Percentiles rank a stretch among this genome's conserved stretches.
These are phyloP conservation scores for Oryza brachyantha DNA, from an alignment of 176 grass and related monocot genomes.

Conservation along the genomic window DNA sequence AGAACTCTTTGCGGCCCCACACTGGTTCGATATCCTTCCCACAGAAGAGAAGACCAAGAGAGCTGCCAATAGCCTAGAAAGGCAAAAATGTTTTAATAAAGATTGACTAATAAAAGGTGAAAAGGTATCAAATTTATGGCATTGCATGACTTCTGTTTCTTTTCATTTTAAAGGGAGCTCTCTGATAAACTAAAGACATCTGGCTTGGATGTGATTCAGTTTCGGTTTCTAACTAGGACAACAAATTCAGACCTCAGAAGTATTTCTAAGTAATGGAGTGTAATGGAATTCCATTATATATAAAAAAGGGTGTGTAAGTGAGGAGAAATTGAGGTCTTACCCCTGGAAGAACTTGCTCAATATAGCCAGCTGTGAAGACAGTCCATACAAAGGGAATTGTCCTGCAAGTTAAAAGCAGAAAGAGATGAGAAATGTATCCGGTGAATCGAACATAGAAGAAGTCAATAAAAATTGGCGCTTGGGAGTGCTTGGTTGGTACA, in stretches of 20 bases:
- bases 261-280: not conserved
- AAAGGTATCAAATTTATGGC: not conserved
- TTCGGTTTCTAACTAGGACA: not conserved
- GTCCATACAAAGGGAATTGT: conserved; percentile 98
- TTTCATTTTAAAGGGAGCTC: not conserved
- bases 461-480: not conserved
- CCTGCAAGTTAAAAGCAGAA: conserved; percentile 32
- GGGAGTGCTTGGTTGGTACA: not conserved
- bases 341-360: conserved; percentile 95
- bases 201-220: not conserved
- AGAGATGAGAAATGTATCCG: not conserved
- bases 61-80: conserved; percentile 84
- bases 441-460: not conserved
- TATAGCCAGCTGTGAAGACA: conserved; percentile 89
- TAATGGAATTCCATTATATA: not conserved
- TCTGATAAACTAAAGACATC: not conserved
- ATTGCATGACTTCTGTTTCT: not conserved
- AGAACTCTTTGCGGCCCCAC: conserved; percentile 96
- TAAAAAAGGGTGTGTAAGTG: not conserved
- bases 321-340: conserved; percentile 29
- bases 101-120: not conserved
- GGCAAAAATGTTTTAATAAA: not conserved
- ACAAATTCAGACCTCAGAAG: not conserved
- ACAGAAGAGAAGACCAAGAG: conserved; percentile 87
- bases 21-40: conserved; percentile 85